Conservation (phyloP, 306 rosid genomes). For the Ammopiptanthus mongolicus region DNA sequence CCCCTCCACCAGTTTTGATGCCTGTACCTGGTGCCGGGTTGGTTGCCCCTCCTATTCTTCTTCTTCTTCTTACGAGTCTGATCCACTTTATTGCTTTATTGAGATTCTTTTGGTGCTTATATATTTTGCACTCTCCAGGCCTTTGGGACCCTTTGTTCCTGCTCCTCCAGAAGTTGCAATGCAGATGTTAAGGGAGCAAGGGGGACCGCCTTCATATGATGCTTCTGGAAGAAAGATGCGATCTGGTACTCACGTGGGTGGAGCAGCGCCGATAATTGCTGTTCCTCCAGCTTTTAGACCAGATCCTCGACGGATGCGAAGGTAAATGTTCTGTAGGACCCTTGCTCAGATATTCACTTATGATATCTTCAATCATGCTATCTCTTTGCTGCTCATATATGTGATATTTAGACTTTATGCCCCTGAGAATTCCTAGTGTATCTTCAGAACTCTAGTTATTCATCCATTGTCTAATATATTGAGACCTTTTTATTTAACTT, state of each 20-base stretch:
- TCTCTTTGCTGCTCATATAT: not conserved
- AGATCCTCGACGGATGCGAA: conserved; percentile 90
- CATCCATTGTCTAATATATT: not conserved
- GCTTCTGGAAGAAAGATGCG: conserved; percentile 68
- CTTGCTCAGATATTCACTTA: not conserved
- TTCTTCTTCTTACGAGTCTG: not conserved
- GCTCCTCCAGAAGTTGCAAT: conserved; percentile 99
- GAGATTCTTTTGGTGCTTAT: conserved; percentile 8
- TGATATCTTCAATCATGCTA: not conserved
- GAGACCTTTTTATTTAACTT: not conserved
- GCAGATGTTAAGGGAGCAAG: conserved; percentile 99
- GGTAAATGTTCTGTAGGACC: conserved; percentile 41
- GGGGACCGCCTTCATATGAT: conserved; percentile 86
- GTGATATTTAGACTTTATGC: not conserved
- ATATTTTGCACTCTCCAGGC: conserved; percentile 48
- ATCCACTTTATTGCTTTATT: not conserved
- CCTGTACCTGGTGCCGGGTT: conserved; percentile 99
- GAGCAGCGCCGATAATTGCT: conserved; percentile 73
- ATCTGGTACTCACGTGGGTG: conserved; percentile 73
- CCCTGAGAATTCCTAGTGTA: not conserved
- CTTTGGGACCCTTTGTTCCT: conserved; percentile 98
- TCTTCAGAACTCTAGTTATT: not conserved
- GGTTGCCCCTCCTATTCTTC: conserved; percentile 20
- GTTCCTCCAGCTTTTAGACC: conserved; percentile 75
- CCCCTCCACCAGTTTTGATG: conserved; percentile 91